Base-by-base conservation (phyloP, 2,329 filamentous ascomycete genomes). In the Cryphonectria parasitica region DNA sequence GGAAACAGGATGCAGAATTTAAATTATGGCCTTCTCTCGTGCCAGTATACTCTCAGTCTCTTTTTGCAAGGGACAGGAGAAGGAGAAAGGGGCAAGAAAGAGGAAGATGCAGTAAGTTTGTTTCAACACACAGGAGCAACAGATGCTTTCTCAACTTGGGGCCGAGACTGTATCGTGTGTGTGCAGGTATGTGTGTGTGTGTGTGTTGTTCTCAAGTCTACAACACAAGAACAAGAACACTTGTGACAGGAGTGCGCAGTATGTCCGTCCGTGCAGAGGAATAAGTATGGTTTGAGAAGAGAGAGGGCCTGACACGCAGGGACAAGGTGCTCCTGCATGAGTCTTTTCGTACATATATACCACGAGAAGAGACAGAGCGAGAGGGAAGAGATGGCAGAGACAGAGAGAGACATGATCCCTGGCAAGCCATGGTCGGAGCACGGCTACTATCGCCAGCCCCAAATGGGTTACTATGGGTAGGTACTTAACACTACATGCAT, bases 381-480 rank as follows among this genome's bases (percentile, higher is more conserved):
- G 58, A 56, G 17, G 68, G 56, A 58, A 66, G 17, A 39, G 60
- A 69, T 10, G 64, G 49, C 54, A 64, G 36, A 54, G 31, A 45
- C 22, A 65, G 28, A 65, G 19, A 66, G 28, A 66, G 63, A 60
- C 68, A 66, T 60, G 45, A 49, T 68, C 56, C 67, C 64, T 58
- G 58, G 43, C 64, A 56, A 34, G 56, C 45, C 28, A 64, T 56
- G 61, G 67, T 65, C 69, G 69, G 66, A 66, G 56, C 41, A 63
- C 64, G 60, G 70, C 64, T 67, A 63, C 63, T 66, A 69, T 61
- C 66, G 19, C 49, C 62, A 11, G 22, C 62, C 52, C 62, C 68
- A 36, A 65, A 36, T 28, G 62, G 28, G 58, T 45, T 45, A 64
- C 41, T 19, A 49, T 49, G 45, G 45, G 45, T 49, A 49, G 22